Conservation (phyloP, 2,329 filamentous ascomycete species). For the Aspergillus neotritici region DNA sequence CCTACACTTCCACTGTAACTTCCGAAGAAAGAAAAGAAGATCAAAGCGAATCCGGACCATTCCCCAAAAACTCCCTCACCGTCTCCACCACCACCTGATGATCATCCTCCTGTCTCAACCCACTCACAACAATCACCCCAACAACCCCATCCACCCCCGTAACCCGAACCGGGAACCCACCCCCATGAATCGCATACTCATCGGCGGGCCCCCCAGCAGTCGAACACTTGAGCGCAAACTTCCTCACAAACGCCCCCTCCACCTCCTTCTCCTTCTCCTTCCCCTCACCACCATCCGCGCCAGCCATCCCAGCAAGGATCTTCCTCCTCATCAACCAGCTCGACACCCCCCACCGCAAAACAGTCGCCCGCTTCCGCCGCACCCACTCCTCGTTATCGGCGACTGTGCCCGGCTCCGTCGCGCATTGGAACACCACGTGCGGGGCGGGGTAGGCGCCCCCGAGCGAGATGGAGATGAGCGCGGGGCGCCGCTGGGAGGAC, state of each 20-base stretch:
- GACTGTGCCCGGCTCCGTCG: slow-evolving; percentile 59
- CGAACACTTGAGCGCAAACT: slow-evolving; percentile 56
- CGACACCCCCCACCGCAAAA: slow-evolving; percentile 63
- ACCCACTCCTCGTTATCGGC: slow-evolving; percentile 71
- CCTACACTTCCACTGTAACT: too few species aligned
- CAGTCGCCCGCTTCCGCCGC: slow-evolving; percentile 63
- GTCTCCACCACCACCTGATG: slow-evolving; percentile 70
- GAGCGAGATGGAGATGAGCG: slow-evolving; percentile 38
- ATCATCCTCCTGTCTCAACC: slow-evolving; percentile 70
- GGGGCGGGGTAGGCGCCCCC: slow-evolving; percentile 23
- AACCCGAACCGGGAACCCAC: slow-evolving; percentile 67
- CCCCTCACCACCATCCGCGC: too few species aligned
- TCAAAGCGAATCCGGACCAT: slow-evolving; percentile 11
- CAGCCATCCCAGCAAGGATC: slow-evolving; percentile 33
- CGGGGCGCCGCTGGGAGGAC: slow-evolving; percentile 29
- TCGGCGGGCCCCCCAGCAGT: slow-evolving; percentile 44
- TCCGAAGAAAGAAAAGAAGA: background rate
- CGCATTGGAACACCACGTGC: slow-evolving; percentile 65
- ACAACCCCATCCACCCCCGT: slow-evolving; percentile 69
- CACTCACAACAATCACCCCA: slow-evolving; percentile 69
- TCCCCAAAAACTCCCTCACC: slow-evolving; percentile 48
- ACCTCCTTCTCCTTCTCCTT: slow-evolving; percentile 42
- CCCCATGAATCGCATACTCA: slow-evolving; percentile 72
- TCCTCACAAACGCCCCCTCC: slow-evolving; percentile 58
- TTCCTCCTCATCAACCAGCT: slow-evolving; percentile 69